Conservation (phyloP, 176 grass and related monocot genomes). For the Rhynchospora tenuis region DNA sequence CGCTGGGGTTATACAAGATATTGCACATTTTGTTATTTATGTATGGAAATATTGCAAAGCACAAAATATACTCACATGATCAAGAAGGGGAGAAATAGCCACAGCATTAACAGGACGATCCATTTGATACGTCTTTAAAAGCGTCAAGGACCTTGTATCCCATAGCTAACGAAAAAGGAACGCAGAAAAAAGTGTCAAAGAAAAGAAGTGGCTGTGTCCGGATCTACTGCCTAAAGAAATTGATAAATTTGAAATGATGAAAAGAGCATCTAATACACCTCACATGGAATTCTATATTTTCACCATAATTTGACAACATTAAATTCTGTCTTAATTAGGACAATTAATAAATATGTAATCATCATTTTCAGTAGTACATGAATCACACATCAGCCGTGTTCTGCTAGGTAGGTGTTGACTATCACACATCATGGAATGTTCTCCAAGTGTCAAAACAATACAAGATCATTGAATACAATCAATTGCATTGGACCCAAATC, state of each 20-base stretch:
- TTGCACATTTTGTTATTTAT: too few relatives aligned
- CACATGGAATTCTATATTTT: not conserved
- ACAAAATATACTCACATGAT: conserved; percentile 48
- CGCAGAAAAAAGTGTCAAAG: not conserved
- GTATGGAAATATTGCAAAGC: not conserved
- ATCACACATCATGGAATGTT: not conserved
- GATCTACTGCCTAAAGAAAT: not conserved
- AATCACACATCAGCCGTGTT: not conserved
- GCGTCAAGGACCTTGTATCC: conserved; percentile 66
- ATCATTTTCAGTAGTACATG: not conserved
- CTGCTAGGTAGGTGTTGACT: too few relatives aligned
- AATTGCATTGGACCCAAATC: not conserved
- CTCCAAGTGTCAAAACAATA: not conserved
- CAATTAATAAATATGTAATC: not conserved
- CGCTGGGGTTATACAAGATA: not conserved
- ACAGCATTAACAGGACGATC: conserved; percentile 92
- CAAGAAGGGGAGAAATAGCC: conserved; percentile 81
- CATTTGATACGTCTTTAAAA: conserved; percentile 70
- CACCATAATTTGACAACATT: not conserved
- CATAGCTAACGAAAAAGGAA: conserved; percentile 42
- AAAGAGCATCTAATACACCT: not conserved
- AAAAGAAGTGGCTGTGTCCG: not conserved
- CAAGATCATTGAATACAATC: not conserved
- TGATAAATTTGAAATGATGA: not conserved
- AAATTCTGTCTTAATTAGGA: not conserved